Base-by-base conservation (phyloP, 352 stramenopile species). In the Pythium sp. region DNA sequence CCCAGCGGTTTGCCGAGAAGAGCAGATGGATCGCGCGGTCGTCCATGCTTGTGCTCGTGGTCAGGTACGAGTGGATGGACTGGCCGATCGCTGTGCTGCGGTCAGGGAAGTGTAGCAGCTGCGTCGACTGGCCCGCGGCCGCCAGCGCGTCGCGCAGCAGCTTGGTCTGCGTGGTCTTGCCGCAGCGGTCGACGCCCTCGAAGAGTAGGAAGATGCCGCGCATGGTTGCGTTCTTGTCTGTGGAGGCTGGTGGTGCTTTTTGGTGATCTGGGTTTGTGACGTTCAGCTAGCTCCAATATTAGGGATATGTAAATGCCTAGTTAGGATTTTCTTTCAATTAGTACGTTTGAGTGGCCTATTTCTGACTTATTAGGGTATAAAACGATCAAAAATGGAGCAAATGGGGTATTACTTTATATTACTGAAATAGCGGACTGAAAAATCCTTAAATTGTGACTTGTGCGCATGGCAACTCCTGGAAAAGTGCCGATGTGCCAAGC, bases 1-100 rank as follows among this genome's bases (percentile, higher is more conserved):
- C 98, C 98, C 98, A 99, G 58, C 98, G 95, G 83, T 99, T 99
- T 22, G 98, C 97, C 43, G 95, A 98, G 84, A 99, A 99, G 30
- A 99, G 84, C 49, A 99, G 81, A 81, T 99, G 98, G 65, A 99
- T 98, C 28, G 91, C 95, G 56, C 91, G 90, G 87, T 99, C 98
- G 77, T 99, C 96, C 80, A 99, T 91, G 54, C 85, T 73, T 3
- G 76, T 88, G 49, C 74, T 84, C 63, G 83, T 96, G 47, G 87
- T 93, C 26, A 99, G 79, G 79, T 99, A 99, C 57, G 84, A 68
- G 76, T 99, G 93, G 78, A 99, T 99, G 38, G 98, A 89, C 70
- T 95, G 76, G 15, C 98, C 98, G 63, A 99, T 98, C 56, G 88
- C 76, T 20, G 94, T 97, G 60, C 77, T 91, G 61, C 90, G 79